Evolutionary conservation across 2,329 filamentous ascomycete species (phyloP).

Genomic region (Penicillium sp.): DNA sequence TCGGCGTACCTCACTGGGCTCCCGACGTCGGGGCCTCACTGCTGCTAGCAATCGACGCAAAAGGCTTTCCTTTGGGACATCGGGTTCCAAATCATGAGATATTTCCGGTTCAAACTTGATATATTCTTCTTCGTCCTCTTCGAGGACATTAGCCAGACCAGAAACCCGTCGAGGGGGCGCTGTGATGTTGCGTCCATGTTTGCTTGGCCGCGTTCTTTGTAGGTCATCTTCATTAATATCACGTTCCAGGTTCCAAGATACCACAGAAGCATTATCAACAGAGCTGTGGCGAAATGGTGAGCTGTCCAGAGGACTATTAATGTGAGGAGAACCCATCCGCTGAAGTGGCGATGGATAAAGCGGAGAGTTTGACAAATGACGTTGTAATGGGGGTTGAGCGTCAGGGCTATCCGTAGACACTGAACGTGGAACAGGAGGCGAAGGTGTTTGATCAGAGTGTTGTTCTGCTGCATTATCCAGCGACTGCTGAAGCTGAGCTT

Average conservation of each 20-base stretch:
- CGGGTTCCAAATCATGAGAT: background rate
- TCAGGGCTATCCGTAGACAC: slow-evolving; percentile 33
- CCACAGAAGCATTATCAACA: slow-evolving; percentile 34
- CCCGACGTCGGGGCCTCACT: background rate
- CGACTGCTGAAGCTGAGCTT: slow-evolving; percentile 30
- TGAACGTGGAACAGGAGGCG: slow-evolving; percentile 34
- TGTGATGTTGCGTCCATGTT: slow-evolving; percentile 34
- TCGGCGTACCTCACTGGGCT: background rate
- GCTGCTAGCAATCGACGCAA: slow-evolving; percentile 7
- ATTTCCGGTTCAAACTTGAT: background rate
- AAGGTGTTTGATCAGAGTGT: slow-evolving; percentile 33
- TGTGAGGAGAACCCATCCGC: slow-evolving; percentile 14
- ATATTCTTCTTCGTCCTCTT: slow-evolving; percentile 29
- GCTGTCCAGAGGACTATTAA: slow-evolving; percentile 15
- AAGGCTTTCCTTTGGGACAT: slow-evolving; percentile 3
- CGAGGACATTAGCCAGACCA: slow-evolving; percentile 28
- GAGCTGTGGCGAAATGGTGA: slow-evolving; percentile 22
- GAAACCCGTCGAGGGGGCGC: slow-evolving; percentile 38
- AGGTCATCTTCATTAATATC: slow-evolving; percentile 38
- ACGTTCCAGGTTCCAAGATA: slow-evolving; percentile 37
- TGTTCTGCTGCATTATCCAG: slow-evolving; percentile 27
- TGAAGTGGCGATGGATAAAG: slow-evolving; percentile 32
- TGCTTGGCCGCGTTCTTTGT: slow-evolving; percentile 32
- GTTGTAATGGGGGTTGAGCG: slow-evolving; percentile 22
- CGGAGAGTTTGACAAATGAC: slow-evolving; percentile 17